phyloP scores from a whole-genome alignment of 1,284 basidiomycete species.

The Clitocybe nebularis region DNA sequence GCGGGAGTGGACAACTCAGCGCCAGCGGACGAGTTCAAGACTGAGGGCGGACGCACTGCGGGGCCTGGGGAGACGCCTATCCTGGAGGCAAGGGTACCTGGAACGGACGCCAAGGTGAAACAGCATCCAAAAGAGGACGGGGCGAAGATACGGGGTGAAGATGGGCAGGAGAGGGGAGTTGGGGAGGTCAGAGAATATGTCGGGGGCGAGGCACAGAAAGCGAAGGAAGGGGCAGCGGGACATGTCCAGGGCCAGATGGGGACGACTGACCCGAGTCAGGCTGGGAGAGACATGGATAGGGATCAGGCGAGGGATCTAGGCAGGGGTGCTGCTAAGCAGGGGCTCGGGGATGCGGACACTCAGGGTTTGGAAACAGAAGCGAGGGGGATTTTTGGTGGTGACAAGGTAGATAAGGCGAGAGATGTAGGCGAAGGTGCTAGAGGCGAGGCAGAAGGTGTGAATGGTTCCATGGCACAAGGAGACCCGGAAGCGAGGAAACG shows the following conservation, averaged over 20 bases:
- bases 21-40: conserved; percentile 56
- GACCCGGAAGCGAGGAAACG: conserved; percentile 49
- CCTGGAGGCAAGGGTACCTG: conserved; percentile 48
- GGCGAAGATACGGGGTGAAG: conserved; percentile 25
- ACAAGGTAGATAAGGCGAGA: conserved; percentile 17
- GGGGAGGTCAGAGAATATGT: conserved; percentile 25
- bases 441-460: conserved; percentile 3
- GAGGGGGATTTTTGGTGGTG: conserved; percentile 25
- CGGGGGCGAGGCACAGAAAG: conserved; percentile 21
- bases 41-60: conserved; percentile 42
- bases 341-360: conserved; percentile 7
- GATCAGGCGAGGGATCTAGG: conserved; percentile 1
- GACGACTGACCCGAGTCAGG: neutral
- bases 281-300: neutral
- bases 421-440: conserved; percentile 1
- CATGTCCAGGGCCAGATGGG: conserved; percentile 4
- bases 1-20: conserved; percentile 68
- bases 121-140: conserved; percentile 45
- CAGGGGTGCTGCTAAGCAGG: conserved; percentile 1
- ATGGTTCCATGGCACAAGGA: conserved; percentile 22
- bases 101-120: conserved; percentile 29
- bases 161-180: conserved; percentile 26
- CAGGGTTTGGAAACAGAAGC: conserved; percentile 23
- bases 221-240: conserved; percentile 9
- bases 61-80: conserved; percentile 46